These are phyloP conservation scores for Penicillium taxi DNA, from an alignment of 495 filamentous ascomycete species.

Conservation along the genomic window DNA sequence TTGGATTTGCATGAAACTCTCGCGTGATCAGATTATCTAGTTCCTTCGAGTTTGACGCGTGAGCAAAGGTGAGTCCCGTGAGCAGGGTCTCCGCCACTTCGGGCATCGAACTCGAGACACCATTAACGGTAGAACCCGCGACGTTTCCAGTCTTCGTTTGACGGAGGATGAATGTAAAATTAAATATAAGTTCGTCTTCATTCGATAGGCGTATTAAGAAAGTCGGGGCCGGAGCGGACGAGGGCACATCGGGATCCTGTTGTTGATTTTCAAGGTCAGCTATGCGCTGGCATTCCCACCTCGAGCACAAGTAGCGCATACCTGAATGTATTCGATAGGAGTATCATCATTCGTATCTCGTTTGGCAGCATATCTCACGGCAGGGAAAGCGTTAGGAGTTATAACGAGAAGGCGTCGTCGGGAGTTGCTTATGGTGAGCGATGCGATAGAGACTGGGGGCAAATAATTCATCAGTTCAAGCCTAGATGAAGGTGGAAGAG, in stretches of 20 bases:
- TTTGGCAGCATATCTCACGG: slow-evolving; percentile 67
- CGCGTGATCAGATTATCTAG: slow-evolving; percentile 88
- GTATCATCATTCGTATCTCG: slow-evolving; percentile 66
- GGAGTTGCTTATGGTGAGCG: slow-evolving; percentile 69
- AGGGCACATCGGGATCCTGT: slow-evolving; percentile 71
- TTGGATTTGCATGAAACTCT: slow-evolving; percentile 95
- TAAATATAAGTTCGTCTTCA: slow-evolving; percentile 86
- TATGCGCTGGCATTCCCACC: background rate
- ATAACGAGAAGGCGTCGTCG: slow-evolving; percentile 68
- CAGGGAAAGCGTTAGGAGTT: slow-evolving; percentile 82
- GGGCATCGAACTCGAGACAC: slow-evolving; percentile 39
- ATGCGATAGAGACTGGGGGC: slow-evolving; percentile 70
- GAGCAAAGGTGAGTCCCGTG: slow-evolving; percentile 86
- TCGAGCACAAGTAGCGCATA: slow-evolving; percentile 27
- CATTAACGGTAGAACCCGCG: slow-evolving; percentile 40
- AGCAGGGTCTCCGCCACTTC: slow-evolving; percentile 62
- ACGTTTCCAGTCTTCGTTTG: slow-evolving; percentile 48
- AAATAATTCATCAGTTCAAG: slow-evolving; percentile 12
- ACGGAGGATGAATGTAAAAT: slow-evolving; percentile 82
- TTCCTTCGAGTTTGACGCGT: slow-evolving; percentile 74
- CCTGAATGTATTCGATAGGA: slow-evolving; percentile 87
- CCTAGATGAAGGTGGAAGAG: no score
- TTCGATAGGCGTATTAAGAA: slow-evolving; percentile 83
- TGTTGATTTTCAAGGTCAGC: background rate
- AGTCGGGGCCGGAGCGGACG: slow-evolving; percentile 48